Conservation (phyloP, 2,329 filamentous ascomycete genomes). For the Setomelanomma holmii region DNA sequence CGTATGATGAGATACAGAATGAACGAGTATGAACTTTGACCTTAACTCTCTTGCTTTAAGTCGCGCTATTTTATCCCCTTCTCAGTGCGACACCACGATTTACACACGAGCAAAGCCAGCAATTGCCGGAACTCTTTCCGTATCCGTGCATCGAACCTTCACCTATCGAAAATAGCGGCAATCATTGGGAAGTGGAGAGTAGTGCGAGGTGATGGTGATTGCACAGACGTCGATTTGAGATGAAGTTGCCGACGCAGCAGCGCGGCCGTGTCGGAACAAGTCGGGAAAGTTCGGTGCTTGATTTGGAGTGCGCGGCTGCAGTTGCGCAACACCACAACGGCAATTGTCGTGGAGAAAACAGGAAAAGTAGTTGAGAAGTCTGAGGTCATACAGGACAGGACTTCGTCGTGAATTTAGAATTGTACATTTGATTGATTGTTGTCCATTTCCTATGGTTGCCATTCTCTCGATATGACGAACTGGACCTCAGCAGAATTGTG, state of each 20-base stretch:
- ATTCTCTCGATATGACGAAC: too few relatives aligned
- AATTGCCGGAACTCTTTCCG: slow-evolving; percentile 3
- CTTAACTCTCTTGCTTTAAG: background rate
- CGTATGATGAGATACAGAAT: slow-evolving; percentile 6
- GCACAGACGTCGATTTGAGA: background rate
- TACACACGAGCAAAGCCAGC: background rate
- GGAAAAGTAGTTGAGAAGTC: too few relatives aligned
- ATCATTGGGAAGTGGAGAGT: slow-evolving; percentile 3
- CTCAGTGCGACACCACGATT: too few relatives aligned
- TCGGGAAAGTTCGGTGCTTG: slow-evolving; percentile 3
- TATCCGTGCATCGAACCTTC: background rate
- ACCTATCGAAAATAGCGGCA: slow-evolving; percentile 5
- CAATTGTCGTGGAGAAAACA: background rate
- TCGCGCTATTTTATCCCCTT: too few relatives aligned
- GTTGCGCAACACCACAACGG: background rate
- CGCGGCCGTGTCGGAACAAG: slow-evolving; percentile 10
- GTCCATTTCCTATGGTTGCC: too few relatives aligned
- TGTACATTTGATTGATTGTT: too few relatives aligned
- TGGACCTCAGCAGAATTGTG: too few relatives aligned
- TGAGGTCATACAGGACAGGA: too few relatives aligned
- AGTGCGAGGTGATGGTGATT: background rate
- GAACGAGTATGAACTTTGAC: slow-evolving; percentile 5
- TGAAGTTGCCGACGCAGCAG: slow-evolving; percentile 1
- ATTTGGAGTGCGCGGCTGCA: background rate
- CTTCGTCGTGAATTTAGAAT: background rate